Base-by-base conservation (phyloP, 495 filamentous ascomycete species). In the Amphirosellinia nigrospora region DNA sequence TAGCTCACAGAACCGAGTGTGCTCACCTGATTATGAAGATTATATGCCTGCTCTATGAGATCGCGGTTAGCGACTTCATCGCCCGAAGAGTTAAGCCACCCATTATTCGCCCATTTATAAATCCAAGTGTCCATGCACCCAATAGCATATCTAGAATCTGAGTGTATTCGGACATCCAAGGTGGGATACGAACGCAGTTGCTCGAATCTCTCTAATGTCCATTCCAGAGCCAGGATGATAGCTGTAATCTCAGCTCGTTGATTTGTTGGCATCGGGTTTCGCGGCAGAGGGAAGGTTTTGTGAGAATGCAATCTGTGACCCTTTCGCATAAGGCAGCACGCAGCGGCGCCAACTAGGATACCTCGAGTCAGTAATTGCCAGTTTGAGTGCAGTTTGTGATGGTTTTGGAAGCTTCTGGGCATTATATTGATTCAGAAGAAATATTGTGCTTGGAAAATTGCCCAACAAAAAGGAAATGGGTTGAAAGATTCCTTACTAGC, bases 181-280 rank as follows among this genome's bases (percentile, higher is more conserved):
- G 10, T 1, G 2, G 74, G 73, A 9, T 59, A 2, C 28, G 8
- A 0, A 16, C 71, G 3, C 0, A 82, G 67, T 8, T 76, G 32
- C 0, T 74, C 4, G 52, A 70, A 74, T 64, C 72, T 79, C n/a
- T 74, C 66, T 39, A 80, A 36, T 0, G 78, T 81, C 65, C 71
- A 69, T 59, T 81, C 39, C 4, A 84, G 73, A 21, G 79, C 83
- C 10, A 83, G 10, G 23, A 83, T 80, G 38, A 83, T 75, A 39
- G 79, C 80, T 1, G 67, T 70, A 41, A 85, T 60, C 69, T 85
- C 79, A 21, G 81, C 81, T 50, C 81, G 73, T 64, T 83, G 80
- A 64, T 75, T 82, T 9, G 83, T 84, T 4, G 82, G 78, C 0
- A 36, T 9, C 30, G 4, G 6, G 58, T 73, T 16, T 55, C 38